These are phyloP conservation scores for Podospora pseudoanserina DNA, from an alignment of 495 filamentous ascomycete genomes.

Conservation along the genomic window DNA sequence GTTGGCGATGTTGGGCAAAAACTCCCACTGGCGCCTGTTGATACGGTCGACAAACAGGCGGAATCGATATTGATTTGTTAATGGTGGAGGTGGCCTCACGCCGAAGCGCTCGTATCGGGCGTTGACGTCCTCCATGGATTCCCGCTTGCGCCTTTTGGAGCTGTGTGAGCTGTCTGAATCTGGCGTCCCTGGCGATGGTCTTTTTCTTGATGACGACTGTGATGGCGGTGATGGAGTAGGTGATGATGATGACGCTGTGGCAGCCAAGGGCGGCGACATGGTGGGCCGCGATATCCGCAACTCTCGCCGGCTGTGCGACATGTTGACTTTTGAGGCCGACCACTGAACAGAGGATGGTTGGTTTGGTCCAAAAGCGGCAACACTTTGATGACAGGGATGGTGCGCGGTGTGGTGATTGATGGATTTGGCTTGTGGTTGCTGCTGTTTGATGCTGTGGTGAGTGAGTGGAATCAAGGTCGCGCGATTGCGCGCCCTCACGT, in stretches of 20 bases:
- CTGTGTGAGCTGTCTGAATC: not conserved
- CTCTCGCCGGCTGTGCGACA: not conserved
- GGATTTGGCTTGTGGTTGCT: not conserved
- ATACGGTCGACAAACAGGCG: conserved; percentile 22
- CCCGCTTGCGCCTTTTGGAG: not conserved
- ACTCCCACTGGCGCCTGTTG: conserved; percentile 21
- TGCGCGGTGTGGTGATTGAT: conserved; percentile 2
- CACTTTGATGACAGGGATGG: conserved; percentile 2
- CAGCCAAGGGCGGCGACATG: not conserved
- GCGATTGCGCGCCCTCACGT: not conserved
- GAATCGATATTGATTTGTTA: conserved; percentile 19
- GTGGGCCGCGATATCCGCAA: not conserved
- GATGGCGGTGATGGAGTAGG: not conserved
- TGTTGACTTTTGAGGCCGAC: not conserved
- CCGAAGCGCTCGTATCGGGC: not conserved
- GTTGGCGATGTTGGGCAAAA: conserved; percentile 16
- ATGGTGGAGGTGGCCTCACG: conserved; percentile 11
- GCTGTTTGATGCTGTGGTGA: not conserved
- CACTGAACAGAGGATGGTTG: not conserved
- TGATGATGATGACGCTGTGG: not conserved
- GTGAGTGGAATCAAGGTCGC: not conserved
- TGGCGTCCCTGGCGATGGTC: not conserved
- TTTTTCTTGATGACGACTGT: not conserved
- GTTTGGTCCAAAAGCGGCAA: not conserved
- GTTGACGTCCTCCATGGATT: not conserved